Percentiles rank a stretch among this genome's conserved stretches.
phyloP scores from a whole-genome alignment of 305 asterid genomes.

The Caryopteris hybrid region DNA sequence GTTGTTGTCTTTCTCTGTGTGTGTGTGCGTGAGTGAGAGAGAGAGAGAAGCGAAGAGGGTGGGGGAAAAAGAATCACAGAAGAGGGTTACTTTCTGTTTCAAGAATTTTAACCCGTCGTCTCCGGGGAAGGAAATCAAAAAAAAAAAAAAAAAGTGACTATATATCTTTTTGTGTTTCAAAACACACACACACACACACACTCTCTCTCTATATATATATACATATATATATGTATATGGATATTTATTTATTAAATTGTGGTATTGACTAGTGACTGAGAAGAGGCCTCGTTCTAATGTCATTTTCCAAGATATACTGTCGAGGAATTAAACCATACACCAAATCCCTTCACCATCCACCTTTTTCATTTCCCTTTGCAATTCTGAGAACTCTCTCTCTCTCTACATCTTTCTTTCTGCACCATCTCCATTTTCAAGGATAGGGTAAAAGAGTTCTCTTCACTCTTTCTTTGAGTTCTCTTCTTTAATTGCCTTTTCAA shows the following conservation, averaged over 20 bases:
- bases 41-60: constrained; percentile 44
- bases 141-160: constrained; percentile 45
- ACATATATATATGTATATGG: no score
- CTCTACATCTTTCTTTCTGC: constrained; percentile 18
- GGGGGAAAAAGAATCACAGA: constrained; percentile 64
- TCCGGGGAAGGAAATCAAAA: constrained; percentile 66
- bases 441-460: constrained; percentile 16
- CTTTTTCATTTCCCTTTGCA: constrained; percentile 10
- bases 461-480: constrained; percentile 18
- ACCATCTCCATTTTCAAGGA: constrained; percentile 35
- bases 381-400: not conserved
- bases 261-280: constrained; percentile 57
- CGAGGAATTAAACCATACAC: constrained; percentile 66
- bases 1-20: not conserved
- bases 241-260: constrained; percentile 15
- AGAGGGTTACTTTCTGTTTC: constrained; percentile 52
- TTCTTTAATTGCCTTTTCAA: constrained; percentile 25
- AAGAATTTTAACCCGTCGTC: constrained; percentile 68
- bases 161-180: constrained; percentile 32
- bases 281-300: constrained; percentile 55
- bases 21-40: constrained; percentile 6
- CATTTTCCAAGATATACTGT: constrained; percentile 88
- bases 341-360: constrained; percentile 27
- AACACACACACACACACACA: no score
- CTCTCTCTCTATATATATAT: no score